These are phyloP conservation scores for Aurifilum marmelostoma DNA, from an alignment of 2,329 filamentous ascomycete genomes.

Conservation along the genomic window DNA sequence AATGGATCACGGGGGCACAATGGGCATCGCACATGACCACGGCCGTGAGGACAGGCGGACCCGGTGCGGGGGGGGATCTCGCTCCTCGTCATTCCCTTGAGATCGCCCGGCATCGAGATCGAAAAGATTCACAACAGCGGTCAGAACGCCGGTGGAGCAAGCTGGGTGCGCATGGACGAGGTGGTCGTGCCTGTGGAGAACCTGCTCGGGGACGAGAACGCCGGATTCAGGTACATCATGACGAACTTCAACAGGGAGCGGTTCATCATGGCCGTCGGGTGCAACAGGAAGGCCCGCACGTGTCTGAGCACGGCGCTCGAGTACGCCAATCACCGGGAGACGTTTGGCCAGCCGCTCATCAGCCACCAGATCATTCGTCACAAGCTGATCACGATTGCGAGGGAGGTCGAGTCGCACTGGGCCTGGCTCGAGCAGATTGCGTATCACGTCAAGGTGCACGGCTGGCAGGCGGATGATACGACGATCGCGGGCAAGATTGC, in stretches of 20 bases:
- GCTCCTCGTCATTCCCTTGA: slow-evolving; percentile 57
- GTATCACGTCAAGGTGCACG: slow-evolving; percentile 46
- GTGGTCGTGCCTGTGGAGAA: slow-evolving; percentile 56
- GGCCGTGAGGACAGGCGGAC: slow-evolving; percentile 61
- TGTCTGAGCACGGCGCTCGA: slow-evolving; percentile 54
- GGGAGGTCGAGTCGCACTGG: slow-evolving; percentile 60
- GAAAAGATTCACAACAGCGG: slow-evolving; percentile 63
- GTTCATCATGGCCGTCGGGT: slow-evolving; percentile 57
- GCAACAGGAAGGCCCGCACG: slow-evolving; percentile 58
- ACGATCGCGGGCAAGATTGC: slow-evolving; percentile 36
- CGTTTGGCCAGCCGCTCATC: slow-evolving; percentile 59
- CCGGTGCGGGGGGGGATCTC: slow-evolving; percentile 56
- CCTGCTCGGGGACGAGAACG: slow-evolving; percentile 55
- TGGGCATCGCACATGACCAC: slow-evolving; percentile 66
- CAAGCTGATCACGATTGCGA: slow-evolving; percentile 58
- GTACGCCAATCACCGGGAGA: slow-evolving; percentile 54
- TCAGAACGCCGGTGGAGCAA: slow-evolving; percentile 65
- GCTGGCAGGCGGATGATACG: slow-evolving; percentile 30
- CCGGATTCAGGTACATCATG: slow-evolving; percentile 50
- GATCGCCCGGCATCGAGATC: slow-evolving; percentile 28
- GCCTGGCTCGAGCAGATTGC: slow-evolving; percentile 62
- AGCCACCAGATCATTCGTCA: slow-evolving; percentile 58
- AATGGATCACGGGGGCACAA: slow-evolving; percentile 66
- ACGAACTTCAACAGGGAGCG: slow-evolving; percentile 59
- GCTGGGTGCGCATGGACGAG: slow-evolving; percentile 57